A percentile compares a stretch with the other conserved stretches of the same genome.
Evolutionary conservation across 495 filamentous ascomycete genomes (phyloP).

Genomic region (Penicillium cataractarum): DNA sequence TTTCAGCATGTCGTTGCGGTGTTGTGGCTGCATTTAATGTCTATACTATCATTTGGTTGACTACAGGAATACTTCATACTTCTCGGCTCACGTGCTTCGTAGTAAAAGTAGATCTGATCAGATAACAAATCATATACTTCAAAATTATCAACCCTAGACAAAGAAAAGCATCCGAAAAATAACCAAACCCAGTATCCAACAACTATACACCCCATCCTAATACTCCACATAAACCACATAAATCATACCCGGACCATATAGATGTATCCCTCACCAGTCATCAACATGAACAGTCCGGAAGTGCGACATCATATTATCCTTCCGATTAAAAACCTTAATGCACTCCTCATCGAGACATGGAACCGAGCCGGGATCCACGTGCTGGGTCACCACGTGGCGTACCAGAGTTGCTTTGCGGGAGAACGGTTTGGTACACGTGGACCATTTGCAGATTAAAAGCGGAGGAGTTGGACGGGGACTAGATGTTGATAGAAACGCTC

Average conservation of each 20-base stretch:
- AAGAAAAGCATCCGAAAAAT: too few relatives aligned
- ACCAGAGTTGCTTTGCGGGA: constrained; percentile 13
- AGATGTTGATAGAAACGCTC: not conserved
- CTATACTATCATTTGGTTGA: not conserved
- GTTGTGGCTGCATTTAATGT: constrained; percentile 12
- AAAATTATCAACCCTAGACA: too few relatives aligned
- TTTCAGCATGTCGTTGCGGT: constrained; percentile 17
- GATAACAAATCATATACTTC: too few relatives aligned
- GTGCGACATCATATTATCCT: constrained; percentile 13
- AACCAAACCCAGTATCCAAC: too few relatives aligned
- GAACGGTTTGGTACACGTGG: not conserved
- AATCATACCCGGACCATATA: too few relatives aligned
- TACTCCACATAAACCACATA: not conserved
- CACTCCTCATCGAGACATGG: constrained; percentile 6
- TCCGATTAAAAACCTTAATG: constrained; percentile 8
- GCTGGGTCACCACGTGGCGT: constrained; percentile 21
- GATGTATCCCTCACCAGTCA: not conserved
- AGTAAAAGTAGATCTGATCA: too few relatives aligned
- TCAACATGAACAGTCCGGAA: constrained; percentile 7
- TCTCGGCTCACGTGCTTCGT: too few relatives aligned
- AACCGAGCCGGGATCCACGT: constrained; percentile 16
- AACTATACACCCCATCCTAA: not conserved
- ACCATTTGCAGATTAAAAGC: not conserved
- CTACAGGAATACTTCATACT: not conserved
- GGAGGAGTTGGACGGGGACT: not conserved